phyloP scores from a whole-genome alignment of 371 early-diverging fungal species.

The Choanephora cucurbitarum region DNA sequence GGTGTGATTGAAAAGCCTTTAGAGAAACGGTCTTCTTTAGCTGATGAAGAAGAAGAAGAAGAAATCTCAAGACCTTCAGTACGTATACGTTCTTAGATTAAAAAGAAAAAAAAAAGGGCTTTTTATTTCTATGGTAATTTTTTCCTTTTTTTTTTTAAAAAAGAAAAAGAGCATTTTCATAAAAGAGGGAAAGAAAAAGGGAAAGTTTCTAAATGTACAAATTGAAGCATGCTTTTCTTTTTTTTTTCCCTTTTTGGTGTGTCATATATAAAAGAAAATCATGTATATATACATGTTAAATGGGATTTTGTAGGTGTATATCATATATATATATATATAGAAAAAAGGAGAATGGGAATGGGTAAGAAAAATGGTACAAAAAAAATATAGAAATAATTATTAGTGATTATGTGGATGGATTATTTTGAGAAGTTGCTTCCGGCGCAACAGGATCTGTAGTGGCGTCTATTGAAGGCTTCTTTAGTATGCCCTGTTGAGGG shows the following conservation, averaged over 20 bases:
- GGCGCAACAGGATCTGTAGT: conserved; percentile 13
- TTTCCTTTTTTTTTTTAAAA: too few species aligned
- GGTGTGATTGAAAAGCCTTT: conserved; percentile 12
- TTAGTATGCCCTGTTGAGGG: conserved; percentile 11
- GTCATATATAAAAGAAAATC: too few species aligned
- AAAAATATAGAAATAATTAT: background rate
- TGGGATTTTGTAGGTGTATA: too few species aligned
- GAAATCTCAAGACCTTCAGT: background rate
- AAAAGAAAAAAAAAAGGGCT: too few species aligned
- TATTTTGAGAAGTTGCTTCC: conserved; percentile 16
- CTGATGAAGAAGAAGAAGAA: background rate
- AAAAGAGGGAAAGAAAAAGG: background rate
- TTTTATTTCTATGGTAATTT: too few species aligned
- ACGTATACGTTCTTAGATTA: too few species aligned
- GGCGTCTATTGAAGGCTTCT: conserved; percentile 11
- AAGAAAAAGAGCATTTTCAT: too few species aligned
- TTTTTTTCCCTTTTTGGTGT: background rate
- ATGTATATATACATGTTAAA: too few species aligned
- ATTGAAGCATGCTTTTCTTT: background rate
- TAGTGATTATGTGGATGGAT: background rate
- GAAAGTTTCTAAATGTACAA: background rate
- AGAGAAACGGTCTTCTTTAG: background rate
- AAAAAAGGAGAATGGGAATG: too few species aligned
- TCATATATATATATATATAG: background rate
- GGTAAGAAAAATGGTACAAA: too few species aligned